These are phyloP conservation scores for Solanum chacoense DNA, from an alignment of 305 asterid genomes.

Conservation along the genomic window DNA sequence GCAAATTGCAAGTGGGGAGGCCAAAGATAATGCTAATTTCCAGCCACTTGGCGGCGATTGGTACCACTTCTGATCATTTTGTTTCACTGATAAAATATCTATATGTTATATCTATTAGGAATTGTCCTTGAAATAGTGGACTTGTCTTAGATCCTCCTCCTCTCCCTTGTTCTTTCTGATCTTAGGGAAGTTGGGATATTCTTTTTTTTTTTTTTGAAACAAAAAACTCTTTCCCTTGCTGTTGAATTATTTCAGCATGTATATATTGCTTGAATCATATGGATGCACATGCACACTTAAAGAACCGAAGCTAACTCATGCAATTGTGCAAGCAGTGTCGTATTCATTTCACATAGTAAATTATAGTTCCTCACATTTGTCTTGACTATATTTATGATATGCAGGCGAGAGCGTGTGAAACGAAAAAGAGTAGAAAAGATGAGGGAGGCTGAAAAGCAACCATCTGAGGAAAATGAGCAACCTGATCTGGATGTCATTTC, in stretches of 20 bases:
- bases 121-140: background rate
- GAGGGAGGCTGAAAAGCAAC: slow-evolving; percentile 32
- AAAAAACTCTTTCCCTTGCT: background rate
- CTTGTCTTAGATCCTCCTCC: background rate
- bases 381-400: slow-evolving; percentile 11
- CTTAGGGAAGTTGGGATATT: background rate
- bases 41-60: slow-evolving; percentile 99
- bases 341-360: background rate
- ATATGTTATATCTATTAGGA: background rate
- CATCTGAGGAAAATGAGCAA: slow-evolving; percentile 29
- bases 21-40: slow-evolving; percentile 86
- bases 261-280: background rate
- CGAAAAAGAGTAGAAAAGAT: slow-evolving; percentile 60
- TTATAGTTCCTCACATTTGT: background rate
- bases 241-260: background rate
- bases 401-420: slow-evolving; percentile 95
- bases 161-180: background rate
- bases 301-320: background rate
- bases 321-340: background rate
- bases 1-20: slow-evolving; percentile 90
- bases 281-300: background rate
- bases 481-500: slow-evolving; percentile 54
- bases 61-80: slow-evolving; percentile 24
- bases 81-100: background rate
- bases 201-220: background rate